phyloP scores from a whole-genome alignment of 2,329 filamentous ascomycete genomes.

The Colletotrichum sp. region DNA sequence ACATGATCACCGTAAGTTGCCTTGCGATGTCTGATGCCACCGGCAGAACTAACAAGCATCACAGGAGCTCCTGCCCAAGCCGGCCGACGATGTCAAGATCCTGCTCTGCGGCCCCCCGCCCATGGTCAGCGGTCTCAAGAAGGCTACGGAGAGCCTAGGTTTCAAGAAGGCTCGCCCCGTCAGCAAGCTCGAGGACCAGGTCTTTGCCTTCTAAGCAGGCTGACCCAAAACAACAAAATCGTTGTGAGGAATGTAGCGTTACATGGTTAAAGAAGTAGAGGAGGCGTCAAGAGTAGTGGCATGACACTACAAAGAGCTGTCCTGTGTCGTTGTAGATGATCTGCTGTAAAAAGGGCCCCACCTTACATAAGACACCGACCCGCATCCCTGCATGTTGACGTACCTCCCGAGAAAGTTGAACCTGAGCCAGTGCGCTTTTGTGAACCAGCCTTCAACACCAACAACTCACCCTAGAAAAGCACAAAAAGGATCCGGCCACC shows the following conservation, averaged over 20 bases:
- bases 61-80: conserved; percentile 80
- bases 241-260: not conserved
- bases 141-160: conserved; percentile 85
- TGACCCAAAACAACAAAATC: not conserved
- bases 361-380: not conserved
- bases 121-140: conserved; percentile 98
- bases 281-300: not conserved
- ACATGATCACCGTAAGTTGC: conserved; percentile 84
- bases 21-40: not conserved
- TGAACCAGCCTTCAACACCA: not conserved
- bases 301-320: not conserved
- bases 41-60: conserved; percentile 32
- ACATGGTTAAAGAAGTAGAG: not conserved
- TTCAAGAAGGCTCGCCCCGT: conserved; percentile 93
- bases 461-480: not conserved
- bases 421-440: not conserved
- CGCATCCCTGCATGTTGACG: conserved; percentile 15
- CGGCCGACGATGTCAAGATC: conserved; percentile 88
- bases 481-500: not conserved
- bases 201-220: conserved; percentile 79
- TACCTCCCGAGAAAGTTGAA: conserved; percentile 6
- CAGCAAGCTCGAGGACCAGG: conserved; percentile 97
- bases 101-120: conserved; percentile 94
- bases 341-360: not conserved
- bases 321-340: not conserved